phyloP scores from a whole-genome alignment of 75 land plant species.

The Sequoia sempervirens region DNA sequence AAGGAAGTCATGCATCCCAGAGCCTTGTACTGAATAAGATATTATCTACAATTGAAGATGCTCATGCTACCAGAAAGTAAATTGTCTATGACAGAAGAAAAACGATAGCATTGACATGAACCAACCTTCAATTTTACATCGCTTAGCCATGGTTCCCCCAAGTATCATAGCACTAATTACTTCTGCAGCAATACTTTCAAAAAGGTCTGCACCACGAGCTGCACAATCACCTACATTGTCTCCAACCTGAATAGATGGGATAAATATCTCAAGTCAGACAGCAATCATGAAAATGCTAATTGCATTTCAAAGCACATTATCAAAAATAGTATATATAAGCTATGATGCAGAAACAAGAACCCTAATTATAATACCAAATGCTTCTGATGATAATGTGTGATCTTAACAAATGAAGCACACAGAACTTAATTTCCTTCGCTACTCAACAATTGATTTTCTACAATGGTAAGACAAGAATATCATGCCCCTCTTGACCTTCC shows the following conservation, averaged over 20 bases:
- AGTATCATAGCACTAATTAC: conserved; percentile 99
- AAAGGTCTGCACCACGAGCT: conserved; percentile 98
- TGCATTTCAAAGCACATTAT: background rate
- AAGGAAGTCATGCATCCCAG: background rate
- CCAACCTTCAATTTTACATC: conserved; percentile 92
- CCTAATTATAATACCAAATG: background rate
- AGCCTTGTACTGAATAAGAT: background rate
- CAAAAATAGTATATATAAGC: background rate
- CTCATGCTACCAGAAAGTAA: background rate
- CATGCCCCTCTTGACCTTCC: background rate
- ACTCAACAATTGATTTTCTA: background rate
- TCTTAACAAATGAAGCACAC: background rate
- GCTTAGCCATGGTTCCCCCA: conserved; percentile 95
- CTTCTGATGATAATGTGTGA: background rate
- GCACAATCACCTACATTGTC: conserved; percentile 99
- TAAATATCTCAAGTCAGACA: background rate
- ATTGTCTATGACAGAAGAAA: background rate
- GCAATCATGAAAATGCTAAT: background rate
- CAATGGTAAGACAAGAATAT: background rate
- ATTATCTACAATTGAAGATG: background rate
- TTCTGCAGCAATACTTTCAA: conserved; percentile 99
- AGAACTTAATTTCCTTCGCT: background rate
- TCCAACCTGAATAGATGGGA: conserved; percentile 61
- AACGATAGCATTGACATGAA: background rate
- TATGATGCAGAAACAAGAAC: background rate